A percentile compares a stretch with the other conserved stretches of the same genome.
Evolutionary conservation across 1,284 basidiomycete species (phyloP).

Genomic region (Phaffia rhodozyma): DNA sequence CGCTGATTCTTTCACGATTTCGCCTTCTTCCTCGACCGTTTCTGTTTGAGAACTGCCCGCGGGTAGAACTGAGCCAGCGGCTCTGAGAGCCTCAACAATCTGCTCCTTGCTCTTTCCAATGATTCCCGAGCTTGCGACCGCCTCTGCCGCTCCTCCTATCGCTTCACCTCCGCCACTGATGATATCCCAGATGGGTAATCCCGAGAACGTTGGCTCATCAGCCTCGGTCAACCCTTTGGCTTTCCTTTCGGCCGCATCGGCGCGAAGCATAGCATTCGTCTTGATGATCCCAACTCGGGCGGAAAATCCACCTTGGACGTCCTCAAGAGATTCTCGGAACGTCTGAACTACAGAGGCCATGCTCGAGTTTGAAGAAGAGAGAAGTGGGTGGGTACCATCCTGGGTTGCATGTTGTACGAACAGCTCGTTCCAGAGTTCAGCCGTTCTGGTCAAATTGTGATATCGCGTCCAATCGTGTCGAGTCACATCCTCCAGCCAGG

Average conservation of each 20-base stretch:
- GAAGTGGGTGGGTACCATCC: neutral
- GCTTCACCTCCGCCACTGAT: neutral
- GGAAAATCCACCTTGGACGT: conserved; percentile 5
- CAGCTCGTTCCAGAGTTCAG: neutral
- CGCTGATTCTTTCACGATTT: no score
- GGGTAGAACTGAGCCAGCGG: no score
- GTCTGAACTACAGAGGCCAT: neutral
- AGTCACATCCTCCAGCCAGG: conserved; percentile 17
- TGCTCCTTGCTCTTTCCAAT: conserved; percentile 13
- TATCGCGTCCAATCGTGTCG: conserved; percentile 11
- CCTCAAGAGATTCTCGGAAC: conserved; percentile 3
- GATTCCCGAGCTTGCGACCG: neutral
- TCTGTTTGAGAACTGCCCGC: no score
- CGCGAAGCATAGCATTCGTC: conserved; percentile 5
- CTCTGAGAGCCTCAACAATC: conserved; percentile 9
- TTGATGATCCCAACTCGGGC: conserved; percentile 13
- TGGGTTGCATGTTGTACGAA: neutral
- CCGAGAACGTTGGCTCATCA: conserved; percentile 2
- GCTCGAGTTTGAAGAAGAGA: neutral
- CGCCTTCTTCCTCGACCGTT: no score
- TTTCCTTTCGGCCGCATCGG: neutral
- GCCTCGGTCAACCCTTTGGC: conserved; percentile 2
- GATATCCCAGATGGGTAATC: conserved; percentile 9
- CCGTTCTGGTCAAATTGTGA: conserved; percentile 2
- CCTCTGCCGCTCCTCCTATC: neutral